Evolutionary conservation across 2,329 filamentous ascomycete species (phyloP), one percentile per base, ranked within the genome.

Genomic region (Pezicula neosporulosa): DNA sequence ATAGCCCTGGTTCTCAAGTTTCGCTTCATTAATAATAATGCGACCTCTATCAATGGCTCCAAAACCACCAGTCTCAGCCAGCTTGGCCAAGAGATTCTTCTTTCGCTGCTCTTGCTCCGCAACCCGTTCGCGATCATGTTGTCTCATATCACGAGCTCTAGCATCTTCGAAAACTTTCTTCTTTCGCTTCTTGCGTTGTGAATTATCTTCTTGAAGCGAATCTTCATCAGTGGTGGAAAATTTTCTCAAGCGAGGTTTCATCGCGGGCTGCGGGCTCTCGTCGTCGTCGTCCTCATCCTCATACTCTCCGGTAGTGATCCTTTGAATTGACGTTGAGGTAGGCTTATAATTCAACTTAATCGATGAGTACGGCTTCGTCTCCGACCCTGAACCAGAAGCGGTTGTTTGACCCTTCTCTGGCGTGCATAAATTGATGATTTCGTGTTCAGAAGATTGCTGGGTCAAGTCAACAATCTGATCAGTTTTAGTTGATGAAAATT

Each of bases 1-100:
- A 44, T 83, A 74, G 0, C 76, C 75, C 56, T 87, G 72, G 13
- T 80, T 69, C 3, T 85, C 79, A 18, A 76, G 70, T 62, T 86
- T 88, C 27, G 77, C 77, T 53, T 83, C 77, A 63, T 90, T 90
- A 66, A 91, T 80, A 44, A 87, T 82, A 21, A 89, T 66, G 15
- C 59, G 53, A 68, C 44, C 75, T 68, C 39, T 71, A 66, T 56
- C 74, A 70, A 62, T 78, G 64, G 66, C 76, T 55, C 66, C 68
- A 55, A 69, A 73, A 53, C 59, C 68, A 44, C 64, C 76, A 51
- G 67, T 73, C 56, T 61, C 66, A 57, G 68, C 78, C 55, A 79
- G 69, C 54, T 66, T 74, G 58, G 68, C 68, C 58, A 70, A 76
- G 35, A 79, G 71, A 52, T 72, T 75, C 57, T 66, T 63, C 28